phyloP scores from a whole-genome alignment of 2,329 filamentous ascomycete species.

The Aphanocladium album region DNA sequence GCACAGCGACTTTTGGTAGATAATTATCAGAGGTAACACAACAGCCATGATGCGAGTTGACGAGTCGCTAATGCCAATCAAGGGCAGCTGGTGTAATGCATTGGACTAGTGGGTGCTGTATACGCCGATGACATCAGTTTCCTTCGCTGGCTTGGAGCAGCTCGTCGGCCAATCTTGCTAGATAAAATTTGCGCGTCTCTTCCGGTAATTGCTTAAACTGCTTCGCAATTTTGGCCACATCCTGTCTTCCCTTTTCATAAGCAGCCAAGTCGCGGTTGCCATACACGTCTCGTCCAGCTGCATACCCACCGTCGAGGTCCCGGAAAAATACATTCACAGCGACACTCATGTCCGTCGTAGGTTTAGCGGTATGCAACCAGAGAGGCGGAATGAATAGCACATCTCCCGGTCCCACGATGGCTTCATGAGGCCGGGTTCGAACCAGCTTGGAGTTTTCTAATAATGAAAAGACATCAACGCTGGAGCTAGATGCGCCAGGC shows the following conservation, averaged over 20 bases:
- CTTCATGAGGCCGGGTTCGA: slow-evolving; percentile 60
- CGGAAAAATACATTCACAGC: slow-evolving; percentile 90
- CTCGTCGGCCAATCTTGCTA: slow-evolving; percentile 67
- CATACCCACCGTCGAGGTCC: slow-evolving; percentile 62
- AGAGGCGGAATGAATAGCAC: slow-evolving; percentile 75
- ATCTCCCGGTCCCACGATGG: slow-evolving; percentile 63
- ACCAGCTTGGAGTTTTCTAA: slow-evolving; percentile 36
- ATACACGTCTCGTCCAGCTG: slow-evolving; percentile 75
- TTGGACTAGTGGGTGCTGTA: background rate
- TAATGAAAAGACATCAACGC: slow-evolving; percentile 62
- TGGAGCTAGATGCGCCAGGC: slow-evolving; percentile 75
- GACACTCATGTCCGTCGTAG: slow-evolving; percentile 56
- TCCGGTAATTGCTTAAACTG: slow-evolving; percentile 60
- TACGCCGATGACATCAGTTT: background rate
- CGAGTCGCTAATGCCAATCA: background rate
- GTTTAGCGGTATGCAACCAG: slow-evolving; percentile 75
- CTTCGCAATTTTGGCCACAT: slow-evolving; percentile 61
- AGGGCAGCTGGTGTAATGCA: background rate
- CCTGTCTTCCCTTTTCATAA: slow-evolving; percentile 74
- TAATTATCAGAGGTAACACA: too few relatives aligned
- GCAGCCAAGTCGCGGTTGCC: slow-evolving; percentile 80
- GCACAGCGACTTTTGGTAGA: background rate
- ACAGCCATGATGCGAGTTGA: background rate
- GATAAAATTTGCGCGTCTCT: slow-evolving; percentile 69
- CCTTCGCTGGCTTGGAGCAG: slow-evolving; percentile 33